Percentiles rank a stretch among this genome's conserved stretches.
Conservation (phyloP, 352 stramenopile species). For the Phytophthora ramorum region DNA sequence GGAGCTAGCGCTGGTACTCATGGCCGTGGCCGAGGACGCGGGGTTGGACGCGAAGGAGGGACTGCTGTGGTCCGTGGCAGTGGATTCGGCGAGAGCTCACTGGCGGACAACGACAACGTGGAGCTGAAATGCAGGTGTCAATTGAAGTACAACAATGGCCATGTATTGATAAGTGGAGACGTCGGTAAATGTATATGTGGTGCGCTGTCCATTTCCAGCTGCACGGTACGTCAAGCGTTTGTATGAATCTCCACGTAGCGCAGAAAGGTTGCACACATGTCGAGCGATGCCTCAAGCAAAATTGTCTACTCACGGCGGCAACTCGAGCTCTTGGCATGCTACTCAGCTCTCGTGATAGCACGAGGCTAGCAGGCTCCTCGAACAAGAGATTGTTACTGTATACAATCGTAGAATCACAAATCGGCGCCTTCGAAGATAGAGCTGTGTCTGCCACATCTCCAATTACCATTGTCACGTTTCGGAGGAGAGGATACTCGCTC, state of each 20-base stretch:
- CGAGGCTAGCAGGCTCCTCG: background rate
- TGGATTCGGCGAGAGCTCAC: background rate
- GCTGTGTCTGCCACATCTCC: no score
- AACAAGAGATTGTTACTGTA: constrained; percentile 5
- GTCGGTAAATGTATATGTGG: no score
- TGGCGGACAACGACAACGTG: background rate
- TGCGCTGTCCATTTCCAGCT: background rate
- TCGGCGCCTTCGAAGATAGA: no score
- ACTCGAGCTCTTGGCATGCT: background rate
- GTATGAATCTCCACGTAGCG: background rate
- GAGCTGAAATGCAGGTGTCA: no score
- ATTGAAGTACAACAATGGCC: no score
- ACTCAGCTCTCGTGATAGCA: background rate
- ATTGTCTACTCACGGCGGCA: background rate
- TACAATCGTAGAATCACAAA: constrained; percentile 1
- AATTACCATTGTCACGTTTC: no score
- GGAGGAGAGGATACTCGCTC: no score
- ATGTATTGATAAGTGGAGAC: no score
- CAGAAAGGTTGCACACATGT: background rate
- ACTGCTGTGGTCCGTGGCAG: background rate
- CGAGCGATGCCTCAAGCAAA: background rate
- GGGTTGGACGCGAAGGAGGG: no score
- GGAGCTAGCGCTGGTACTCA: no score
- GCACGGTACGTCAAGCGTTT: background rate
- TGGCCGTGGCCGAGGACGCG: no score